A percentile compares a stretch with the other conserved stretches of the same genome.
phyloP scores from a whole-genome alignment of 2,329 filamentous ascomycete genomes.

The Penicillium janthinellum region DNA sequence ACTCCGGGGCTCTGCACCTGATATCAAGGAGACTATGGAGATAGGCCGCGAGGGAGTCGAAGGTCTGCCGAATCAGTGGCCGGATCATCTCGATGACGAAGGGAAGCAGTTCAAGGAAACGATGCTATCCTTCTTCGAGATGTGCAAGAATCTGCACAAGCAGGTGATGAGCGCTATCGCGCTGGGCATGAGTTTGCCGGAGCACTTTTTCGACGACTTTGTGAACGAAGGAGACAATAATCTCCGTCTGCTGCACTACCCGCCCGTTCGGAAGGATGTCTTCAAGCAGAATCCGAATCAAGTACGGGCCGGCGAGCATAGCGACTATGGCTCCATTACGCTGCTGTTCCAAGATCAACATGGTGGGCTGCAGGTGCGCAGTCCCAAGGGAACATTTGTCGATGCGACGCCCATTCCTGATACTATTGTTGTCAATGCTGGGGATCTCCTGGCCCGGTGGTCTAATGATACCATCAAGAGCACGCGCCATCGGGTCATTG shows the following conservation, averaged over 20 bases:
- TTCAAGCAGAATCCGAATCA: conserved; percentile 69
- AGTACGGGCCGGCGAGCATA: conserved; percentile 77
- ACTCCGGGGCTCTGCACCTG: conserved; percentile 55
- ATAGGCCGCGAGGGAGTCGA: conserved; percentile 63
- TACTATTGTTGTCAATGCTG: conserved; percentile 86
- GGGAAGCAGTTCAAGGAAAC: conserved; percentile 65
- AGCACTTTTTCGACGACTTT: conserved; percentile 74
- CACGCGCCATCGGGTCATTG: conserved; percentile 86
- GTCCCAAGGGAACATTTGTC: conserved; percentile 75
- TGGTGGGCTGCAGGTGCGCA: conserved; percentile 64
- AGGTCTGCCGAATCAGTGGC: conserved; percentile 77
- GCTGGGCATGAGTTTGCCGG: conserved; percentile 72
- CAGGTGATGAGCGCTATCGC: conserved; percentile 84
- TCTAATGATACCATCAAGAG: conserved; percentile 90
- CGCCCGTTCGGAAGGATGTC: conserved; percentile 64
- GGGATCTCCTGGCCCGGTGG: conserved; percentile 83
- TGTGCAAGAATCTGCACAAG: conserved; percentile 72
- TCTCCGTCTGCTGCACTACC: conserved; percentile 76
- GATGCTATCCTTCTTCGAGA: conserved; percentile 75
- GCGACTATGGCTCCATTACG: conserved; percentile 61
- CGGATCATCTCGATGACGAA: conserved; percentile 54
- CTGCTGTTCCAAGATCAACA: conserved; percentile 59
- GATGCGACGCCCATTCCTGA: conserved; percentile 79
- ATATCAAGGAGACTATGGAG: conserved; percentile 62
- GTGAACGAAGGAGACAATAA: conserved; percentile 71